phyloP scores from a whole-genome alignment of 495 filamentous ascomycete genomes.

The Achaetomiella virescens region DNA sequence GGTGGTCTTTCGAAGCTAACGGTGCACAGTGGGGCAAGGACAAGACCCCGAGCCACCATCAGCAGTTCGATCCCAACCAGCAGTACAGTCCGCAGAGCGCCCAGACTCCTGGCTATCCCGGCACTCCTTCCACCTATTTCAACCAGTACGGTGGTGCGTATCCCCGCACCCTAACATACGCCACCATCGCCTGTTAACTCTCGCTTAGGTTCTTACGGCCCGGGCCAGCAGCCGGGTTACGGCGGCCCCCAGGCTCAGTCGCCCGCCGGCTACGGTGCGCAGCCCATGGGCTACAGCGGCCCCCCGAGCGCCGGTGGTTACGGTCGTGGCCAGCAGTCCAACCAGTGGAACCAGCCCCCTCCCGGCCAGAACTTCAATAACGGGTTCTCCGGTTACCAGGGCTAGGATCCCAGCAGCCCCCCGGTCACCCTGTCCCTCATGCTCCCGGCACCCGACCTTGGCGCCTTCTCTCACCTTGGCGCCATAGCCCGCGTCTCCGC shows the following conservation, averaged over 20 bases:
- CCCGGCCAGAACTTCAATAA: slow-evolving; percentile 52
- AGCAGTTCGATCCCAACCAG: slow-evolving; percentile 71
- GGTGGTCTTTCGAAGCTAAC: slow-evolving; percentile 23
- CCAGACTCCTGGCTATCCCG: slow-evolving; percentile 53
- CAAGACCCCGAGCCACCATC: slow-evolving; percentile 80
- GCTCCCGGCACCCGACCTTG: too few species aligned
- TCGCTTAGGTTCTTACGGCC: slow-evolving; percentile 40
- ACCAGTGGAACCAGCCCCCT: slow-evolving; percentile 66
- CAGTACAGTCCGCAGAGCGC: slow-evolving; percentile 62
- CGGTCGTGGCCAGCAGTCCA: slow-evolving; percentile 71
- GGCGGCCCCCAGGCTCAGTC: slow-evolving; percentile 50
- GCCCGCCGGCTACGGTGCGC: slow-evolving; percentile 55
- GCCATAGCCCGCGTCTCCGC: neutral
- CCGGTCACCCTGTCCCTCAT: neutral
- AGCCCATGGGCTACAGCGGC: slow-evolving; percentile 52
- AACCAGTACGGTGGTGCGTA: slow-evolving; percentile 79
- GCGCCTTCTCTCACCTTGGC: too few species aligned
- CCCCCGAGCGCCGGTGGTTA: slow-evolving; percentile 76
- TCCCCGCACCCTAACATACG: slow-evolving; percentile 17
- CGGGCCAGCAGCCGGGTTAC: slow-evolving; percentile 48
- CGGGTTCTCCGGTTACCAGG: slow-evolving; percentile 56
- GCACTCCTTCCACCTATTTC: slow-evolving; percentile 78
- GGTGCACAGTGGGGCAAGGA: slow-evolving; percentile 89
- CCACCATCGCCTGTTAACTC: slow-evolving; percentile 23
- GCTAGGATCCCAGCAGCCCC: slow-evolving; percentile 29